A percentile compares a stretch with the other conserved stretches of the same genome.
Conservation (phyloP, 805 yeast genomes). For the Allodekkera sacchari region DNA sequence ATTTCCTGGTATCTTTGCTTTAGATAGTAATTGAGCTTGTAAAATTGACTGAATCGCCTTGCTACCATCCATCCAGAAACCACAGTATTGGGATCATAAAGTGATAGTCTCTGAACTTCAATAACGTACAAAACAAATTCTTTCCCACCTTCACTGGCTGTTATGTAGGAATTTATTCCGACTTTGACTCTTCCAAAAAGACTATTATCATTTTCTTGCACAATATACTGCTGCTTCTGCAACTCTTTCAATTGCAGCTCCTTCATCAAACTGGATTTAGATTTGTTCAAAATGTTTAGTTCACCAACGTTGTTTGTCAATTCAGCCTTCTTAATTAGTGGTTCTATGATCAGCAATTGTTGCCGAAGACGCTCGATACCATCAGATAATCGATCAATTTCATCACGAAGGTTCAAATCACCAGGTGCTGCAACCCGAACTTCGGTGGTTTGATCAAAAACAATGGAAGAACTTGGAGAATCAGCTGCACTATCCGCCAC, state of each 20-base stretch:
- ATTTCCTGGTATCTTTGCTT: constrained; percentile 44
- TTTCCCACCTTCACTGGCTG: constrained; percentile 47
- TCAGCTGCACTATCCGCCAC: constrained; percentile 7
- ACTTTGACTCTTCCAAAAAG: constrained; percentile 59
- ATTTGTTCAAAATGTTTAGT: constrained; percentile 56
- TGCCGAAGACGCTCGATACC: constrained; percentile 52
- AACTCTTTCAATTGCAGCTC: constrained; percentile 71
- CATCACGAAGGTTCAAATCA: constrained; percentile 54
- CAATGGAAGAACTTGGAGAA: constrained; percentile 9
- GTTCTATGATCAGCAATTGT: constrained; percentile 57
- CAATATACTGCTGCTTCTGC: constrained; percentile 70
- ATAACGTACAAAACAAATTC: constrained; percentile 68
- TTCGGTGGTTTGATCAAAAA: constrained; percentile 19
- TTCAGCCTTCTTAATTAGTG: constrained; percentile 74
- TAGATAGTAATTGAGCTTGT: constrained; percentile 58
- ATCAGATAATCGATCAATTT: constrained; percentile 47
- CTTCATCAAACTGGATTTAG: constrained; percentile 54
- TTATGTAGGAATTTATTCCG: constrained; percentile 43
- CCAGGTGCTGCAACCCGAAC: constrained; percentile 58
- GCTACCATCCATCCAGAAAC: constrained; percentile 88
- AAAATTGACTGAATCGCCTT: constrained; percentile 79
- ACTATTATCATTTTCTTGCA: constrained; percentile 76
- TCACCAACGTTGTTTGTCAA: constrained; percentile 70
- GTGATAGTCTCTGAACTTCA: constrained; percentile 51
- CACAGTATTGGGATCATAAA: constrained; percentile 25